Evolutionary conservation across 2,329 filamentous ascomycete genomes (phyloP), one percentile per base, ranked within the genome.

Genomic region (Parastagonospora nodorum): DNA sequence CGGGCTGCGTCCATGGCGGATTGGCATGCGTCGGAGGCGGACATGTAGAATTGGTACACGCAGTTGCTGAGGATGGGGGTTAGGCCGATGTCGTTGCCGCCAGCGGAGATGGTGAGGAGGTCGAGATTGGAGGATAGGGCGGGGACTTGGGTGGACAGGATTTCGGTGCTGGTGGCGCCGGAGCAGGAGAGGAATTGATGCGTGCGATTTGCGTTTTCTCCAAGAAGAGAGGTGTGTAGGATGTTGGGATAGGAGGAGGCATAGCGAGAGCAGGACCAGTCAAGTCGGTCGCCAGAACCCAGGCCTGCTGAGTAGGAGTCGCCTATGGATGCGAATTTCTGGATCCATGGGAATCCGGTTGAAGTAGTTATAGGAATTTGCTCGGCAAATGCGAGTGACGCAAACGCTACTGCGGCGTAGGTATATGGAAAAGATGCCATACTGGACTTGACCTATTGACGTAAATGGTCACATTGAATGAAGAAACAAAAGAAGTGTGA

Each of bases 271-370:
- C 69, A 71, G 2, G 45, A 50, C 48, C 59, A 69, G 49, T 70
- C 64, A 5, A 68, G 44, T 11, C 64, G 58, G 11, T 46, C 30
- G 14, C 68, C 67, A 11, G 62, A 58, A 12, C 68, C 67, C 2
- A 72, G 42, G 12, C 68, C 69, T 15, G 69, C 61, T 11, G 66
- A 56, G 50, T 70, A 72, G 0, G 66, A 70, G 45, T 72, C 68
- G 37, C 67, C 67, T 10, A 71, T 61, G 1, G 67, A 68, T 8
- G 64, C 66, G 38, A 66, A 63, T 5, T 32, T 64, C 7, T 50
- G 50, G 29, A 71, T 59, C 63, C 62, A 68, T 14, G 62, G 48
- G 28, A 58, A 54, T 10, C 30, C 39, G 10, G 35, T 5, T 12
- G 33, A 12, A 10, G 28, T 27, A 10, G 8, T 11, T 2, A 51